These are phyloP conservation scores for Chaetomidium leptoderma DNA, from an alignment of 495 filamentous ascomycete species.

Conservation along the genomic window DNA sequence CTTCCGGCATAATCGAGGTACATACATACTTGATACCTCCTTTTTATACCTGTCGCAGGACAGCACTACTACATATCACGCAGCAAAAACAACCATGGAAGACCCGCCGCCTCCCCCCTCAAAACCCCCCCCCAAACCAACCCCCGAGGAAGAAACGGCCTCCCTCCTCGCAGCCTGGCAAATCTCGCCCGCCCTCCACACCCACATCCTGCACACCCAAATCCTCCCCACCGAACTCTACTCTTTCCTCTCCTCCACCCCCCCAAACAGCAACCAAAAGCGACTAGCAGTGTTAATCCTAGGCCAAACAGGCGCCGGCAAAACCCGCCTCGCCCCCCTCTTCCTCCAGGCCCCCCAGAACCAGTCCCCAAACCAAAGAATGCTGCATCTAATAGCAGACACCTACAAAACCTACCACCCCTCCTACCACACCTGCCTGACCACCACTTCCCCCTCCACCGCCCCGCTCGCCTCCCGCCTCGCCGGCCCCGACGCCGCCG, in stretches of 20 bases:
- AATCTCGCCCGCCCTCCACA: constrained; percentile 13
- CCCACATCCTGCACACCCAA: constrained; percentile 16
- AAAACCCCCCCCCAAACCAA: background rate
- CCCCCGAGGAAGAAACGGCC: background rate
- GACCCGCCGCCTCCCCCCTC: background rate
- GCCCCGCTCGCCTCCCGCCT: constrained; percentile 30
- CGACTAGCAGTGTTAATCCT: constrained; percentile 37
- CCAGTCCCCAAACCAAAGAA: background rate
- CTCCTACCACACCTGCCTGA: constrained; percentile 22
- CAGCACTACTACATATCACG: too few relatives aligned
- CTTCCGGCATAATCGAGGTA: too few relatives aligned
- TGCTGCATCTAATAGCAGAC: constrained; percentile 40
- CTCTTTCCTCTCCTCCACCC: constrained; percentile 9
- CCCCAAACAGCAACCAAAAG: background rate
- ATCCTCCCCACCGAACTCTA: constrained; percentile 22
- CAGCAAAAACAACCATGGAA: background rate
- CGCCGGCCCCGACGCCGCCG: constrained; percentile 28
- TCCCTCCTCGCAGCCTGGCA: constrained; percentile 17
- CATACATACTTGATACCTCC: too few relatives aligned
- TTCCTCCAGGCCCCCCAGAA: constrained; percentile 16
- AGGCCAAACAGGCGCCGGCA: constrained; percentile 44
- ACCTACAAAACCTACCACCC: constrained; percentile 46
- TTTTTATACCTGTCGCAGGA: too few relatives aligned
- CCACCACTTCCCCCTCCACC: background rate
- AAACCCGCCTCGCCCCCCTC: constrained; percentile 35